phyloP scores from a whole-genome alignment of 345 rosid genomes.

The Populus tremula region DNA sequence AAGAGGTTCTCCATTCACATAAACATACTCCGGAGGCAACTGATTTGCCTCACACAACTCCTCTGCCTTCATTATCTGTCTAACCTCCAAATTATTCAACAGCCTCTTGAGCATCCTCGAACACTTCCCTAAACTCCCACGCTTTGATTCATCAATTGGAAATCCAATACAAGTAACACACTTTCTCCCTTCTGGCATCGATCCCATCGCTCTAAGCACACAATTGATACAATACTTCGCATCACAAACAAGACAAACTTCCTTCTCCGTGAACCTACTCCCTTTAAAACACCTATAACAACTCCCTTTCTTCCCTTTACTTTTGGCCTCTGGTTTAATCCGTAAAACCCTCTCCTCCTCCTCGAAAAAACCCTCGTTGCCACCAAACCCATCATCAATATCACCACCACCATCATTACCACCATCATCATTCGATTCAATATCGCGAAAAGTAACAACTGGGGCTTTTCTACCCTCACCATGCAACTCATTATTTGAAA shows the following conservation, averaged over 20 bases:
- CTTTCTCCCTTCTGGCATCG: constrained; percentile 99
- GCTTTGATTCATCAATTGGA: constrained; percentile 74
- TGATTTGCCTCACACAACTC: constrained; percentile 89
- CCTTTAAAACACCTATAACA: constrained; percentile 93
- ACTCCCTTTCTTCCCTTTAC: constrained; percentile 77
- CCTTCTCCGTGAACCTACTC: constrained; percentile 84
- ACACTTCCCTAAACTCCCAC: constrained; percentile 78
- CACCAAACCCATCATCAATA: constrained; percentile 11
- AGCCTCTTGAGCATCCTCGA: constrained; percentile 91
- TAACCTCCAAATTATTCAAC: constrained; percentile 85
- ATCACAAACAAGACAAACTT: constrained; percentile 93
- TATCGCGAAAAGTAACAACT: constrained; percentile 66
- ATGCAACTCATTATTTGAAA: constrained; percentile 34
- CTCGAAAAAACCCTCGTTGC: constrained; percentile 38
- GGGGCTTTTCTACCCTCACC: constrained; percentile 52
- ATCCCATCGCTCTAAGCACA: constrained; percentile 99
- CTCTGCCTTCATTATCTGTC: constrained; percentile 92
- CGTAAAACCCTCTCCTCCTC: constrained; percentile 38
- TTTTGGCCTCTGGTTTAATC: constrained; percentile 52
- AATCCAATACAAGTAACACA: constrained; percentile 87
- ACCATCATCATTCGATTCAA: constrained; percentile 57
- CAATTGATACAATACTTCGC: constrained; percentile 87
- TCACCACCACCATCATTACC: constrained; percentile 29
- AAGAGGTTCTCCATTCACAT: constrained; percentile 75
- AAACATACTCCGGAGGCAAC: constrained; percentile 81